A percentile compares a stretch with the other conserved stretches of the same genome.
Evolutionary conservation across 768 basidiomycete species (phyloP).

Genomic region (Tephrocybe sp.): DNA sequence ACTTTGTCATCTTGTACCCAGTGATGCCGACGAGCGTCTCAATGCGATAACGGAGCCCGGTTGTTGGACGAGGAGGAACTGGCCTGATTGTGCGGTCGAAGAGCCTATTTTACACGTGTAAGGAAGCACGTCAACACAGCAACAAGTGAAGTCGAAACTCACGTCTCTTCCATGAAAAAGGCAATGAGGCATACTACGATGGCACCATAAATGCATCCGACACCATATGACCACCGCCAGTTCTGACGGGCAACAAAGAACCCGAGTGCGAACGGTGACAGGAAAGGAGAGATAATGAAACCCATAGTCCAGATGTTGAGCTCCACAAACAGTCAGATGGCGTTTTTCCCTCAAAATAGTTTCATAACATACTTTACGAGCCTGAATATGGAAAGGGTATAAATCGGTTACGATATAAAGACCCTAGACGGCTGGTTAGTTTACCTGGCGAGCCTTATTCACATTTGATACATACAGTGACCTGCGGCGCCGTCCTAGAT

Average conservation of each 20-base stretch:
- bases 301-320: slow-evolving; percentile 73
- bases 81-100: slow-evolving; percentile 60
- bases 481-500: slow-evolving; percentile 47
- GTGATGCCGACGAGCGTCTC: slow-evolving; percentile 64
- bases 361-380: slow-evolving; percentile 40
- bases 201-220: slow-evolving; percentile 55
- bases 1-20: slow-evolving; percentile 52
- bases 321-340: slow-evolving; percentile 25
- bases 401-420: slow-evolving; percentile 51
- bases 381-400: slow-evolving; percentile 58
- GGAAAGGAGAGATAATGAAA: slow-evolving; percentile 61
- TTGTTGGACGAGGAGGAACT: slow-evolving; percentile 37
- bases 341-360: background rate
- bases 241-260: slow-evolving; percentile 58
- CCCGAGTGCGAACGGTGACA: slow-evolving; percentile 64
- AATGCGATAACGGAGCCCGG: slow-evolving; percentile 45
- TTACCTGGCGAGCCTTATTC: background rate
- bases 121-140: background rate
- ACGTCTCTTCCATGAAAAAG: slow-evolving; percentile 68
- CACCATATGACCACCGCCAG: slow-evolving; percentile 70
- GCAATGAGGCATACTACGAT: slow-evolving; percentile 56
- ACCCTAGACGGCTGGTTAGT: slow-evolving; percentile 24
- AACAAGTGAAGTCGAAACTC: slow-evolving; percentile 10
- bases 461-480: slow-evolving; percentile 26
- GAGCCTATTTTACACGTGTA: slow-evolving; percentile 32